These are phyloP conservation scores for Calamus simplicifolius DNA, from an alignment of 176 grass and related monocot species.

Conservation along the genomic window DNA sequence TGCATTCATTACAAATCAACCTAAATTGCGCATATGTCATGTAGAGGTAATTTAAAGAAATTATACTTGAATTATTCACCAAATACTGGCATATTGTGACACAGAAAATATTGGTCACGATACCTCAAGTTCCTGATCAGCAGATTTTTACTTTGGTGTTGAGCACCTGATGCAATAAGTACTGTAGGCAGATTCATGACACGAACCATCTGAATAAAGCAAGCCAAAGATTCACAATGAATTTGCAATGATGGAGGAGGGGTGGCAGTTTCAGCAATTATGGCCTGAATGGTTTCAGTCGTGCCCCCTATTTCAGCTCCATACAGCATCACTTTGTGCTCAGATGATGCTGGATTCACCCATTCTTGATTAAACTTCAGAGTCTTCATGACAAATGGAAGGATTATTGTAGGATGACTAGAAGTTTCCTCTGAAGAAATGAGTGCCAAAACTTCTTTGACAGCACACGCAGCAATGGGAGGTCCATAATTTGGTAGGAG, in stretches of 20 bases:
- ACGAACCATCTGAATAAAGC: conserved; percentile 65
- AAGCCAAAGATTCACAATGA: conserved; percentile 53
- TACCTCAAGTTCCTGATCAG: conserved; percentile 58
- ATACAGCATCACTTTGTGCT: conserved; percentile 25
- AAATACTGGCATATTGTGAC: too few relatives aligned
- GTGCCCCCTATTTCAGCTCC: conserved; percentile 52
- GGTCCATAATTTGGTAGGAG: conserved; percentile 73
- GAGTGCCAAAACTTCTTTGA: conserved; percentile 60
- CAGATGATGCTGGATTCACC: conserved; percentile 19
- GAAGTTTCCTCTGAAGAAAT: conserved; percentile 40
- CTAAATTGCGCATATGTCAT: too few relatives aligned
- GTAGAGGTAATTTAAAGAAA: background rate
- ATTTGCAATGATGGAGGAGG: conserved; percentile 57
- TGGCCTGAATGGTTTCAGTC: conserved; percentile 35
- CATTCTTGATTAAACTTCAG: conserved; percentile 26
- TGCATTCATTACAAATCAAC: too few relatives aligned
- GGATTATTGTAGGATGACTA: conserved; percentile 31
- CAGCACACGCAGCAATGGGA: conserved; percentile 65
- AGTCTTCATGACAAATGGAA: conserved; percentile 54
- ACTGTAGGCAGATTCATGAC: conserved; percentile 56
- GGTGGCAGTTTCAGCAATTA: conserved; percentile 40
- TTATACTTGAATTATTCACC: background rate
- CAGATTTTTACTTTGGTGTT: conserved; percentile 35
- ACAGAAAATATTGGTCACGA: background rate
- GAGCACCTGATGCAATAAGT: conserved; percentile 38